phyloP scores from a whole-genome alignment of 495 filamentous ascomycete species.

The Penicillium psychrofluorescens region DNA sequence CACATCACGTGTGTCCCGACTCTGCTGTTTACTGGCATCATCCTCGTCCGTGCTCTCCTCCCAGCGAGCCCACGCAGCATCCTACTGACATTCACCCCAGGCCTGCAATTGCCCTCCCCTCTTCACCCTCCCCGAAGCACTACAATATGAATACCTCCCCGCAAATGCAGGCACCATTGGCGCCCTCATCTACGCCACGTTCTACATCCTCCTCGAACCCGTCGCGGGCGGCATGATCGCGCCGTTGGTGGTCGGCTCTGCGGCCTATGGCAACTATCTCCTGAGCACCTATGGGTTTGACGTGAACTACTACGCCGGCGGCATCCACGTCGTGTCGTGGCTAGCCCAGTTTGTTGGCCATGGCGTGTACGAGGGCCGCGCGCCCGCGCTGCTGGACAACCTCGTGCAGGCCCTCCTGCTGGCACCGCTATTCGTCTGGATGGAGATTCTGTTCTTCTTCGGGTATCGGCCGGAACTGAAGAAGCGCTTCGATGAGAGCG shows the following conservation, averaged over 20 bases:
- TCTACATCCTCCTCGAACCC: slow-evolving; percentile 91
- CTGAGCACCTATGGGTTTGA: slow-evolving; percentile 54
- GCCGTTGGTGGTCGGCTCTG: slow-evolving; percentile 62
- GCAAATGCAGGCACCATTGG: slow-evolving; percentile 73
- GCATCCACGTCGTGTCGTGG: slow-evolving; percentile 69
- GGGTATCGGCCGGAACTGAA: slow-evolving; percentile 87
- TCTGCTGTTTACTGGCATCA: slow-evolving; percentile 70
- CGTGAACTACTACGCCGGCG: slow-evolving; percentile 64
- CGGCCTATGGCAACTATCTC: slow-evolving; percentile 70
- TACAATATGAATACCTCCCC: slow-evolving; percentile 68
- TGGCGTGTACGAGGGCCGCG: slow-evolving; percentile 79
- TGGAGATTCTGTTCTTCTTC: slow-evolving; percentile 85
- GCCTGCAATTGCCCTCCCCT: slow-evolving; percentile 68
- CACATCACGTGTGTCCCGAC: slow-evolving; percentile 86
- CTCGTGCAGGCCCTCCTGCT: slow-evolving; percentile 83
- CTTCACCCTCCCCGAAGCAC: slow-evolving; percentile 60
- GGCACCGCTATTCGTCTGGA: slow-evolving; percentile 98
- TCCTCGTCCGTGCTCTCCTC: slow-evolving; percentile 53
- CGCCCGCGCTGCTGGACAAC: slow-evolving; percentile 86
- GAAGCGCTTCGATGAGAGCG: slow-evolving; percentile 65
- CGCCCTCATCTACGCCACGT: slow-evolving; percentile 61
- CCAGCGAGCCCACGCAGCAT: background rate
- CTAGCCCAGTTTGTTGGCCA: slow-evolving; percentile 86
- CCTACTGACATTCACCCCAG: slow-evolving; percentile 32
- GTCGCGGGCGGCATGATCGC: slow-evolving; percentile 73